Base-by-base conservation (phyloP, 768 basidiomycete genomes). In the Lepiota brunneoincarnata region DNA sequence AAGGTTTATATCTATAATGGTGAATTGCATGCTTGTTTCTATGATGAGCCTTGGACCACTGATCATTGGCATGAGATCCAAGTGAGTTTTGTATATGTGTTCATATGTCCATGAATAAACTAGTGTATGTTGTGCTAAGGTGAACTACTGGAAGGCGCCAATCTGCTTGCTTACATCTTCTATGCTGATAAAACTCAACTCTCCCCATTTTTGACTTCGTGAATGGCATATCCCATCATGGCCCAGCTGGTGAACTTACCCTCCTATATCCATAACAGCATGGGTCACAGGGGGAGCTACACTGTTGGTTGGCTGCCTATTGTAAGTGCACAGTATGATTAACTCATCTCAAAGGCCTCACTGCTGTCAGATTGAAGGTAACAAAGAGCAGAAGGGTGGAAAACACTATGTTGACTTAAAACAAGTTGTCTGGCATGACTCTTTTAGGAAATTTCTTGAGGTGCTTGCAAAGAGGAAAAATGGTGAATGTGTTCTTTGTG, bases 181-280 rank as follows among this genome's bases (percentile, higher is more conserved):
- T 76, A 74, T 61, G 68, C 74, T 7, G 72, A 76, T 50, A 75
- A 75, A 40, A 63, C 68, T 10, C 67, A 69, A 17, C 53, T 75
- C 0, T 75, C 69, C 0, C 64, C 67, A 2, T 75, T 73, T 63
- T 68, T 71, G 0, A 68, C 62, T 2, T n/a, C n/a, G n/a, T 59
- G 43, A 21, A 73, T 69, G 48, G 73, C 64, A 0, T 69, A 75
- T 54, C 75, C 71, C 1, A 64, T 75, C 1, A 56, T 75, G 39
- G 70, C 64, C 0, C 51, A 65, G 6, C 47, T 65, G 20, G 70
- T 61, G 1, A 72, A 72, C 55, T 49, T 76, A 5, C 64, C 67
- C 2, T 42, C 61, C 4, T 47, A 65, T 1, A 67, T 75, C 15
- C 47, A 61, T 3, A 75, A 75, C 57, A 55, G 68, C 10, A 39